These are phyloP conservation scores for Exophiala bonariae DNA, from an alignment of 2,329 filamentous ascomycete species.

Conservation along the genomic window DNA sequence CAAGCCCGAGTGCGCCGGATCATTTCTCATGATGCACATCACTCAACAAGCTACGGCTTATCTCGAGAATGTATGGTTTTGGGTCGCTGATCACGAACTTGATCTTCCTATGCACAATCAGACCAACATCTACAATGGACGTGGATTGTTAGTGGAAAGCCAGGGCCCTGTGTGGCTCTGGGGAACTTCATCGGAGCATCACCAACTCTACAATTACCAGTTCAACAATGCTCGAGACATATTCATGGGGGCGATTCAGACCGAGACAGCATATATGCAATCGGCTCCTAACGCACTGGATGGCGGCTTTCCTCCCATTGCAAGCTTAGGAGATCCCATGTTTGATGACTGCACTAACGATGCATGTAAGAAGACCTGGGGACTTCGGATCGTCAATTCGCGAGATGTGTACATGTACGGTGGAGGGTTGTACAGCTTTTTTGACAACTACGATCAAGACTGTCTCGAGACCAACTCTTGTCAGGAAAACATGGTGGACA, in stretches of 20 bases:
- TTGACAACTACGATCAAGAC: constrained; percentile 74
- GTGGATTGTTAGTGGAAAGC: constrained; percentile 78
- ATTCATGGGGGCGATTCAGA: constrained; percentile 82
- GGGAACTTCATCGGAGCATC: constrained; percentile 67
- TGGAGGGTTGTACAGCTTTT: constrained; percentile 78
- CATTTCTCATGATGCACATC: constrained; percentile 64
- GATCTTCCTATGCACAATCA: constrained; percentile 69
- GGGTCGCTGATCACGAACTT: constrained; percentile 88
- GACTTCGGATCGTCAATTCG: constrained; percentile 69
- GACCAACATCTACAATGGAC: constrained; percentile 79
- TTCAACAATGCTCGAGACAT: constrained; percentile 74
- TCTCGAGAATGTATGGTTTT: constrained; percentile 87
- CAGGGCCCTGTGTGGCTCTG: constrained; percentile 78
- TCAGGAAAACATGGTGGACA: constrained; percentile 74
- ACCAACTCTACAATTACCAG: constrained; percentile 75
- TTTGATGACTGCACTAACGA: constrained; percentile 62
- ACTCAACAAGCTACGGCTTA: constrained; percentile 65
- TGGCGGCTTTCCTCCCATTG: constrained; percentile 61
- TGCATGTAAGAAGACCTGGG: constrained; percentile 73
- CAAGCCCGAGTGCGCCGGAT: constrained; percentile 69
- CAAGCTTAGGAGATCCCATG: constrained; percentile 64
- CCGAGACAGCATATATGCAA: constrained; percentile 78
- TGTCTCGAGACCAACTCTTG: constrained; percentile 69
- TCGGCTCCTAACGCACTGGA: constrained; percentile 78
- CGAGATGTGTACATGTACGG: constrained; percentile 69